These are phyloP conservation scores for Myriangium duriaei DNA, from an alignment of 2,329 filamentous ascomycete genomes.

Conservation along the genomic window DNA sequence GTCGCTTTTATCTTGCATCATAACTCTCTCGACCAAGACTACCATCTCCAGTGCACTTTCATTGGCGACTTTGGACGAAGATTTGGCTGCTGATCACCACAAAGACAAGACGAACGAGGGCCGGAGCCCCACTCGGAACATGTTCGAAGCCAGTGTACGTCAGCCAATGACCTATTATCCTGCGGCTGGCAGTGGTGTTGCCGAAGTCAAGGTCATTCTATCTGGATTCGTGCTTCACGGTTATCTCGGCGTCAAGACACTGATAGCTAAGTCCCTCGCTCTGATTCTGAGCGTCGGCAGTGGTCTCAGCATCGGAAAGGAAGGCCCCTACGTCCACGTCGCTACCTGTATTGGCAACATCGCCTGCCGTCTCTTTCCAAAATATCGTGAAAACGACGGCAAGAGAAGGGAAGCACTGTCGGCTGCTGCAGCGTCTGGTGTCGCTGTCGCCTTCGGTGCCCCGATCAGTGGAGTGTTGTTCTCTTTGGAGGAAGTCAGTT, in stretches of 20 bases:
- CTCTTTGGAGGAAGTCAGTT: conserved; percentile 86
- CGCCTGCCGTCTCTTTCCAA: conserved; percentile 79
- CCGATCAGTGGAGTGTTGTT: conserved; percentile 85
- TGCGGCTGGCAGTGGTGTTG: conserved; percentile 88
- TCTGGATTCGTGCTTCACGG: conserved; percentile 95
- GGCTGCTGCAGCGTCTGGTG: conserved; percentile 79
- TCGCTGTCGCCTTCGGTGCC: conserved; percentile 88
- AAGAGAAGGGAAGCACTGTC: conserved; percentile 92
- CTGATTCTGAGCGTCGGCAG: conserved; percentile 83
- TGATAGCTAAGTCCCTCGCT: conserved; percentile 72
- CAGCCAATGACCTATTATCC: conserved; percentile 89
- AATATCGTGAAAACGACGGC: conserved; percentile 88
- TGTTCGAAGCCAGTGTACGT: conserved; percentile 26
- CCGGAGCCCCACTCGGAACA: conserved; percentile 30
- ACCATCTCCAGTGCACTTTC: conserved; percentile 81
- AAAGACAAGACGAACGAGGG: conserved; percentile 32
- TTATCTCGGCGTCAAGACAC: conserved; percentile 77
- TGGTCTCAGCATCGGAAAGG: conserved; percentile 86
- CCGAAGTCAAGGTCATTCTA: conserved; percentile 94
- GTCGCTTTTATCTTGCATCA: conserved; percentile 57
- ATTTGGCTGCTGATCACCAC: conserved; percentile 57
- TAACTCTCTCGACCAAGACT: conserved; percentile 86
- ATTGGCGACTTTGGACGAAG: conserved; percentile 82
- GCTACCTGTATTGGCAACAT: conserved; percentile 93
- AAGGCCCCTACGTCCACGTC: conserved; percentile 95